Evolutionary conservation across 2,329 filamentous ascomycete species (phyloP), one percentile per base, ranked within the genome.

Genomic region (Rosellinia necatrix): DNA sequence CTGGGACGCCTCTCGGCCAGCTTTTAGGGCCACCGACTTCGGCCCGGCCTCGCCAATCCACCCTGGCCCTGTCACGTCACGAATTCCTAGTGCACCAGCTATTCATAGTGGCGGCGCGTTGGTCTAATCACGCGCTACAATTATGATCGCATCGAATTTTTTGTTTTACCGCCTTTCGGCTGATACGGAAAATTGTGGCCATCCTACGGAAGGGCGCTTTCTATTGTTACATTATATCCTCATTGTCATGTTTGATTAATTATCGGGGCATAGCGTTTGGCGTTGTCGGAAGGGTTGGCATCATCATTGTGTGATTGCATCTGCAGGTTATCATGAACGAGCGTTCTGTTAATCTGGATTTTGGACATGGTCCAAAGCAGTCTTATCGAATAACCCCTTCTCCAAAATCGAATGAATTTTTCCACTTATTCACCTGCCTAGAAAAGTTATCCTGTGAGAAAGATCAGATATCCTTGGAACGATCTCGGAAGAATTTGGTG

Each of bases 21-120:
- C 74, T 22, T 79, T 75, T 46, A 67, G 70, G 22, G 66, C 71
- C n/a, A 66, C 71, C 15, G 73, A 74, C 29, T 78, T 76, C 49
- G 69, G 64, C 46, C 55, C 70, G 25, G 55, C 69, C 21, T 71
- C 75, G 17, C 69, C 74, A 1, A 67, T 78, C 10, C 73, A 72
- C 49, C 62, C 74, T 3, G 71, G 68, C 49, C 62, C 74, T 7
- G 68, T 70, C 13, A 68, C 72, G 13, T 67, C 74, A 41, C 72
- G 74, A 55, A 69, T 73, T 29, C 60, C 72, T 24, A 74, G 67
- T 37, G 66, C 79, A 34, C 79, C 80, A 63, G 74, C 79, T 25
- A 79, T 85, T 32, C 78, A 81, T 60, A 82, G 77, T 62, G 80
- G 80, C 35, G 78, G 80, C 44, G 78, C 78, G 3, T 69, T 83